Evolutionary conservation across 2,329 filamentous ascomycete genomes (phyloP).

Genomic region (Penicillium sp.): DNA sequence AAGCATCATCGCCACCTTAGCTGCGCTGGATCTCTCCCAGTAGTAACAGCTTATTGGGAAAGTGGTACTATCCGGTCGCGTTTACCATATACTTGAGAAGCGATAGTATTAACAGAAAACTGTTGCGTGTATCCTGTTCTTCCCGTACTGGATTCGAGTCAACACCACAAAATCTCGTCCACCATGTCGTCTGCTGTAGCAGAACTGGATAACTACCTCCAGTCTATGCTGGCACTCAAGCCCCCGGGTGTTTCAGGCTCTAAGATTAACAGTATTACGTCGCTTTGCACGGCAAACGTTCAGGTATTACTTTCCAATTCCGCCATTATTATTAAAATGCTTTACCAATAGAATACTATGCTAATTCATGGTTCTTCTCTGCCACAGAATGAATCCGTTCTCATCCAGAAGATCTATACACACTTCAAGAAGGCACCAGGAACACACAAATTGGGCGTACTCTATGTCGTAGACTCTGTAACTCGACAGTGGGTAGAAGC

Average conservation of each 20-base stretch:
- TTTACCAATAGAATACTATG: no score
- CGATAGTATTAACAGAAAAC: constrained; percentile 23
- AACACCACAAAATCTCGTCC: no score
- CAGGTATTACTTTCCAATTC: no score
- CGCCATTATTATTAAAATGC: no score
- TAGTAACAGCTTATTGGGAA: no score
- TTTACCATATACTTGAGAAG: no score
- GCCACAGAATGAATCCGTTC: constrained; percentile 75
- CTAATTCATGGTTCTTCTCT: no score
- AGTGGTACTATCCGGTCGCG: no score
- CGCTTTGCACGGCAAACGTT: constrained; percentile 78
- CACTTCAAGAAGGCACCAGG: constrained; percentile 91
- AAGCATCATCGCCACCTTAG: constrained; percentile 19
- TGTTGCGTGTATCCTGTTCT: no score
- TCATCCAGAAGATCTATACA: constrained; percentile 93
- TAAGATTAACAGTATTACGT: constrained; percentile 78
- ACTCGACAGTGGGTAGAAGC: constrained; percentile 97
- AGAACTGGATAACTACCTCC: constrained; percentile 80
- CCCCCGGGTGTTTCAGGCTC: constrained; percentile 88
- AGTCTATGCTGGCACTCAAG: constrained; percentile 84
- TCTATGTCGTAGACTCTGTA: constrained; percentile 99
- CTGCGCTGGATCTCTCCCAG: no score
- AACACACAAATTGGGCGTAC: constrained; percentile 94
- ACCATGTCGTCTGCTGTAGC: constrained; percentile 73
- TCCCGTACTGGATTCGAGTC: no score